Base-by-base conservation (phyloP, 805 yeast genomes). In the Saccharomycopsis sp. region DNA sequence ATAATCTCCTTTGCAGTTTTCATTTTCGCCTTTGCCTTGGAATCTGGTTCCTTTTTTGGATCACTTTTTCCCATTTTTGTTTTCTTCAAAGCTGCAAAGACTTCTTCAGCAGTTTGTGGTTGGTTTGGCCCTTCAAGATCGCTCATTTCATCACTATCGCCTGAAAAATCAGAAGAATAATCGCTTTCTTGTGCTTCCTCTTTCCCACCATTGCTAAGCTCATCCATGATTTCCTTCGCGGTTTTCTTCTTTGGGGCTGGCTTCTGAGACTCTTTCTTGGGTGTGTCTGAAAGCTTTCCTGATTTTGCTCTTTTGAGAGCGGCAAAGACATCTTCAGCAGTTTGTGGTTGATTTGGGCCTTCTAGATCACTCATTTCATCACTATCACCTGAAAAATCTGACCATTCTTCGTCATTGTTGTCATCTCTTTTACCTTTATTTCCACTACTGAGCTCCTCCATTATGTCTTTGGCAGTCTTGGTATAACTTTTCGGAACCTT, bases 281-380 rank as follows among this genome's bases (percentile, higher is more conserved):
- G 15, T 3, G 4, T 4, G 9, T 40, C 23, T 19, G 34, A 22
- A 10, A 15, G 20, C 38, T 36, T 38, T 39, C 50, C 59, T 22
- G 56, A 63, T 50, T 65, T 71, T 39, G 62, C 46, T 25, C 63
- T 64, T 53, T 58, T 66, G 39, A 69, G 51, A 3, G 69, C 64
- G 2, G 61, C 67, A 66, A 64, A 64, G 2, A 71, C 70, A 35
- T 66, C 70, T 34, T 59, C 69, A 1, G 57, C 65, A 8, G 63
- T 58, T 48, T 59, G 59, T 8, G 58, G 59, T 36, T 53, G 57
- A 21, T 53, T 52, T 6, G 37, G 34, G 5, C 43, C 49, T 22
- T 46, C 46, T n/a, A 46, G 29, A 18, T 46, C 49, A 27, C 41
- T 42, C 15, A 42, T 29, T 27, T 55, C 62, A 9, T 52, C 52